A percentile compares a stretch with the other conserved stretches of the same genome.
These are phyloP conservation scores for Udeniomyces megalosporus DNA, from an alignment of 768 basidiomycete species.

Conservation along the genomic window DNA sequence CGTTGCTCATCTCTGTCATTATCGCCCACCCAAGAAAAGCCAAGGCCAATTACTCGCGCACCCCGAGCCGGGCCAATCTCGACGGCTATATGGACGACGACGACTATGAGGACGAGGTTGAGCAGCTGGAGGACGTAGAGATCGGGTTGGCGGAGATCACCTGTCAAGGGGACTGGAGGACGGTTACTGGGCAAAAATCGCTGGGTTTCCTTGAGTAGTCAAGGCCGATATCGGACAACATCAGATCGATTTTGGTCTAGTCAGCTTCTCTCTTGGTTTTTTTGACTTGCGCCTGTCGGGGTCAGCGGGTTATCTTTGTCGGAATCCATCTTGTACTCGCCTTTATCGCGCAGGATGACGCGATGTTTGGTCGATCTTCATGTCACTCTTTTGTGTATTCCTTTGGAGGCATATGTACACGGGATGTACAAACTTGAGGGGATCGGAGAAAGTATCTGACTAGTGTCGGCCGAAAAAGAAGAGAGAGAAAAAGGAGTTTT, in stretches of 20 bases:
- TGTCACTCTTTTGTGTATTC: neutral
- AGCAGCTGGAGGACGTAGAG: slow-evolving; percentile 4
- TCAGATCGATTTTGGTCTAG: neutral
- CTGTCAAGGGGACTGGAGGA: slow-evolving; percentile 3
- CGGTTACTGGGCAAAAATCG: neutral
- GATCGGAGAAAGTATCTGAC: neutral
- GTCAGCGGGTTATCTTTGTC: no score
- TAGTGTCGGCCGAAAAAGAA: no score
- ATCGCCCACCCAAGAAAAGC: slow-evolving; percentile 1
- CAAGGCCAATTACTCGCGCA: neutral
- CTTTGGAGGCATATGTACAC: no score
- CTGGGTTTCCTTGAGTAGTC: slow-evolving; percentile 2
- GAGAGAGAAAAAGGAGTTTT: neutral
- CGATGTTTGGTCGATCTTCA: neutral
- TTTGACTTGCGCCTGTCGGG: no score
- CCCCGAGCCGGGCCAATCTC: neutral
- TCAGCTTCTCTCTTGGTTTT: neutral
- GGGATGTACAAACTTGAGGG: no score
- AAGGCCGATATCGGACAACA: neutral
- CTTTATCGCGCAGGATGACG: neutral
- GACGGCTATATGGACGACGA: slow-evolving; percentile 1
- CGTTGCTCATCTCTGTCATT: slow-evolving; percentile 1
- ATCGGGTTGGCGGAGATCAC: slow-evolving; percentile 1
- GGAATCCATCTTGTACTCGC: neutral
- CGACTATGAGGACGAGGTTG: neutral